phyloP scores from a whole-genome alignment of 2,329 filamentous ascomycete species.

The Rhynchosporium graminicola region DNA sequence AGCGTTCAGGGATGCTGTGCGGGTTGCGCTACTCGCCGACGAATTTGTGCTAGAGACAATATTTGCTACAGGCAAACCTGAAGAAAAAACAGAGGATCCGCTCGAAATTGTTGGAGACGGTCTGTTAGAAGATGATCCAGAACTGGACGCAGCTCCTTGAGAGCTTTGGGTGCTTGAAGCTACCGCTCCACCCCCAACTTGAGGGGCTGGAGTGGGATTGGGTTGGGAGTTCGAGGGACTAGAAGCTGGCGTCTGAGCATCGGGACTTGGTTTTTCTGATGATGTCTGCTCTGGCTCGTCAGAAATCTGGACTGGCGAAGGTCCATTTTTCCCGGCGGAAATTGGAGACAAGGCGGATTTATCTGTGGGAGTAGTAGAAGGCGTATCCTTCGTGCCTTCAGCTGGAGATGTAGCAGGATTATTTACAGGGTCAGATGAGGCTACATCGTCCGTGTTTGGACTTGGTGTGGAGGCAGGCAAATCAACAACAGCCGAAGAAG shows the following conservation, averaged over 20 bases:
- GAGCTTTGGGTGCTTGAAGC: not conserved
- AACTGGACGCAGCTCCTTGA: constrained; percentile 1
- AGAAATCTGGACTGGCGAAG: not conserved
- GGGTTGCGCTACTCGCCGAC: not conserved
- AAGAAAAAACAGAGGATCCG: not conserved
- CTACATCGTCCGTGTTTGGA: not conserved
- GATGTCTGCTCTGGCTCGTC: not conserved
- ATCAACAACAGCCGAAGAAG: constrained; percentile 1
- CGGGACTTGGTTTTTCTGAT: not conserved
- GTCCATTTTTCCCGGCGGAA: not conserved
- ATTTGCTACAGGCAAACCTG: not conserved
- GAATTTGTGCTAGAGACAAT: not conserved
- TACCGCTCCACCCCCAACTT: not conserved
- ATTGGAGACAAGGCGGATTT: not conserved
- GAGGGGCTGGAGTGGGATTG: not conserved
- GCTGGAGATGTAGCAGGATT: no score
- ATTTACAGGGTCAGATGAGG: not conserved
- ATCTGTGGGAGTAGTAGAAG: no score
- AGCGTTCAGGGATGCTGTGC: not conserved
- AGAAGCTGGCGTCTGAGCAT: no score
- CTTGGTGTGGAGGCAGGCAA: not conserved
- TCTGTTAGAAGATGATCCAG: not conserved
- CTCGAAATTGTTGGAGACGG: not conserved
- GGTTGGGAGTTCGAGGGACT: not conserved
- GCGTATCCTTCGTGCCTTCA: no score